Evolutionary conservation across 163 green algal species (phyloP).

Genomic region (Volvox carteri): DNA sequence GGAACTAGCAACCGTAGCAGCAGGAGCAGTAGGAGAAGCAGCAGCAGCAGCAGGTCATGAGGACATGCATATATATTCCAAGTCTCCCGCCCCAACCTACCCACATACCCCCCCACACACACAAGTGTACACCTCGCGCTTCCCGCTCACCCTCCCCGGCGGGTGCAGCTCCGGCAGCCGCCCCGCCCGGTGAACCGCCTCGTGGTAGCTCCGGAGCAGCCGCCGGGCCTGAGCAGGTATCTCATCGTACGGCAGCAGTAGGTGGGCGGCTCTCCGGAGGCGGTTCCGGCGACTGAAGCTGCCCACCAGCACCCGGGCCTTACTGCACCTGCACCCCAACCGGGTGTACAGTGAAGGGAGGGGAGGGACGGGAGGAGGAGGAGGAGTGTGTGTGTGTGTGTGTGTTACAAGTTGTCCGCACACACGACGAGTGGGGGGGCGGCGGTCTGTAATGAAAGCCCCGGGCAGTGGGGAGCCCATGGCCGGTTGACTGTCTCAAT

Average conservation of each 20-base stretch:
- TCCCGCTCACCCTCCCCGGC: conserved; percentile 17
- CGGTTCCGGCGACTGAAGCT: conserved; percentile 27
- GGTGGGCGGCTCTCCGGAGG: not conserved
- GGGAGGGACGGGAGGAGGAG: not conserved
- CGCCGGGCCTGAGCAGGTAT: not conserved
- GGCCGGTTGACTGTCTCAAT: no score
- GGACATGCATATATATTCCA: no score
- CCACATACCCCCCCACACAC: no score
- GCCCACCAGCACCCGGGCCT: conserved; percentile 33
- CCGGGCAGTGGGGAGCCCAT: no score
- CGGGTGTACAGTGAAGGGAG: no score
- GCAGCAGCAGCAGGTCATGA: not conserved
- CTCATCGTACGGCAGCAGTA: conserved; percentile 44
- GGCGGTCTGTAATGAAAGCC: no score
- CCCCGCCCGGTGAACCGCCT: not conserved
- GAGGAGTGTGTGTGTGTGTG: not conserved
- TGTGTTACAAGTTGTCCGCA: no score
- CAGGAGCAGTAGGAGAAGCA: not conserved
- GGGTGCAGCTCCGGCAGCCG: conserved; percentile 47
- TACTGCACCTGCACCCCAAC: conserved; percentile 40
- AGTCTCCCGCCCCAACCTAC: no score
- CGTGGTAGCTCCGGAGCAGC: conserved; percentile 24
- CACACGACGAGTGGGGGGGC: not conserved
- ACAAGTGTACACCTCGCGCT: no score
- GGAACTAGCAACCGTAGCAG: not conserved